These are phyloP conservation scores for Eucalyptus curtisii DNA, from an alignment of 345 rosid species.

Conservation along the genomic window DNA sequence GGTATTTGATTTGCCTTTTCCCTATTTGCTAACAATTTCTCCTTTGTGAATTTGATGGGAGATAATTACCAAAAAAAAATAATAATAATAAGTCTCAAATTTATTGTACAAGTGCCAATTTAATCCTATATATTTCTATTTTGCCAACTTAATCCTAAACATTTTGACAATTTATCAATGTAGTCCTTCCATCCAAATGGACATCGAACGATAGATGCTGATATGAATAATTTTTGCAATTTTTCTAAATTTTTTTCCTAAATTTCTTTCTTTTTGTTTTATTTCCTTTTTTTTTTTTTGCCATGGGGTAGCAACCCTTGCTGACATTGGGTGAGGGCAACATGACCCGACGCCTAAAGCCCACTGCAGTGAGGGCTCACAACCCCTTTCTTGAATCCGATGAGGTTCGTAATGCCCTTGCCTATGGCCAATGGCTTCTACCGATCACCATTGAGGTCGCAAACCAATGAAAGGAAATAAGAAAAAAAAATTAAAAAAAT, in stretches of 20 bases:
- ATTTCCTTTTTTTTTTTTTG: neutral
- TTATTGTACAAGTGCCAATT: no score
- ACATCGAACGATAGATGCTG: fast-evolving
- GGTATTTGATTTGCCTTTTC: neutral
- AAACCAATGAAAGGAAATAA: neutral
- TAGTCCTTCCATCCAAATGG: neutral
- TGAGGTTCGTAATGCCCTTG: neutral
- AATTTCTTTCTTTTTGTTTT: neutral
- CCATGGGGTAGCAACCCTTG: neutral
- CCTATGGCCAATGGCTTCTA: neutral
- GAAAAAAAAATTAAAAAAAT: neutral
- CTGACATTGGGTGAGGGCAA: neutral
- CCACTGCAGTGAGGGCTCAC: neutral
- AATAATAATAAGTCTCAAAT: no score
- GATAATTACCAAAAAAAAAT: neutral
- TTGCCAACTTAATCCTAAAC: neutral
- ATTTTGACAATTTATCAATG: neutral
- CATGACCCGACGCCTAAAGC: neutral
- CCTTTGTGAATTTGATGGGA: neutral
- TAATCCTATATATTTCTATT: no score
- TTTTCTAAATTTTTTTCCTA: neutral
- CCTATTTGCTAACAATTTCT: neutral
- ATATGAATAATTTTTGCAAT: no score
- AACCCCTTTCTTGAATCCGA: neutral
- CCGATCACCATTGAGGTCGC: fast-evolving